These are phyloP conservation scores for Ceratocystis huliohia DNA, from an alignment of 2,329 filamentous ascomycete genomes.

Conservation along the genomic window DNA sequence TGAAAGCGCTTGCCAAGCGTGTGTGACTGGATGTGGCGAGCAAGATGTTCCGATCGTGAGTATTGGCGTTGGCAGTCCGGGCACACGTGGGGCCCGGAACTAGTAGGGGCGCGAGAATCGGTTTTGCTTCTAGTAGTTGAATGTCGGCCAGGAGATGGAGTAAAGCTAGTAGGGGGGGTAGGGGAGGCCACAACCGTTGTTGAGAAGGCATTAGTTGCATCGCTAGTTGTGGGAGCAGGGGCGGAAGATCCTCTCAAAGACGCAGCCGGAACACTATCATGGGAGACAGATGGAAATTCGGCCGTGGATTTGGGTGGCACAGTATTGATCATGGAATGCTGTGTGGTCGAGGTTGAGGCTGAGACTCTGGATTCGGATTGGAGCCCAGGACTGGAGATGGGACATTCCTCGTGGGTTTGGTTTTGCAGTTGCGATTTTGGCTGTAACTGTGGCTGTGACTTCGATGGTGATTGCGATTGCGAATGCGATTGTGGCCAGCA, in stretches of 20 bases:
- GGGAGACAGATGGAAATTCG: background rate
- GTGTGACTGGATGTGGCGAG: constrained; percentile 40
- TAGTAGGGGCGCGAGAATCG: background rate
- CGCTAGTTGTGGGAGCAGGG: background rate
- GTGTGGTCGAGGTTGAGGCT: background rate
- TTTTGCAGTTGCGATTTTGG: background rate
- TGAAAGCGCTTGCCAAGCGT: constrained; percentile 39
- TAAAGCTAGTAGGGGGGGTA: constrained; percentile 14
- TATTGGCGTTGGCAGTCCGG: constrained; percentile 40
- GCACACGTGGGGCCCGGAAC: constrained; percentile 31
- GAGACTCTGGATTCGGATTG: background rate
- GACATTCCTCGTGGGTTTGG: background rate
- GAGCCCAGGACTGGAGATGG: background rate
- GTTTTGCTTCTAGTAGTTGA: background rate
- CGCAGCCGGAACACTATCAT: background rate
- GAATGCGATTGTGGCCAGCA: too few species aligned
- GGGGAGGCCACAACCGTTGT: background rate
- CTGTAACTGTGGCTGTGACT: too few species aligned
- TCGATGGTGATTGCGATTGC: too few species aligned
- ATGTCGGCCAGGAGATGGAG: constrained; percentile 10
- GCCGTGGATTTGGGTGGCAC: background rate
- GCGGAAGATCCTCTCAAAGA: background rate
- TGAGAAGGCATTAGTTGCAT: background rate
- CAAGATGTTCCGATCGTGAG: constrained; percentile 42
- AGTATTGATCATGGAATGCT: background rate